Evolutionary conservation across 495 filamentous ascomycete genomes (phyloP).

Genomic region (Margaritispora aquatica): DNA sequence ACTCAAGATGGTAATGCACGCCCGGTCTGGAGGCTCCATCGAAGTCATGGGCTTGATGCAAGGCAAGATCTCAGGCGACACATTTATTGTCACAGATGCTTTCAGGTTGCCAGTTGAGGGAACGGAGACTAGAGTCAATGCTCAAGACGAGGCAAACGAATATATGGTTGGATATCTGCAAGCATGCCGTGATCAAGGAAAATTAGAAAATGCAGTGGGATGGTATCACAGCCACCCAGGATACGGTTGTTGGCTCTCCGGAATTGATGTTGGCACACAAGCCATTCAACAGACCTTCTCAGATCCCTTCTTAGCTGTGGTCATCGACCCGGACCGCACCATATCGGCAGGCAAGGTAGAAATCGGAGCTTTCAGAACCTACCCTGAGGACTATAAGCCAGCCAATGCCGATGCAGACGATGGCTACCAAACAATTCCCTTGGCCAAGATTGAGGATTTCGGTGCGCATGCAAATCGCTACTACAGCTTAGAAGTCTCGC

Average conservation of each 20-base stretch:
- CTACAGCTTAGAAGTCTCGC: conserved; percentile 83
- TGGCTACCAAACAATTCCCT: conserved; percentile 71
- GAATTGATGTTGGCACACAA: conserved; percentile 92
- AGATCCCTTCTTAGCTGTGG: conserved; percentile 92
- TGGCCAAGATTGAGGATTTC: conserved; percentile 92
- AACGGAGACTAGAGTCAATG: conserved; percentile 96
- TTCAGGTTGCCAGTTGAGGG: conserved; percentile 95
- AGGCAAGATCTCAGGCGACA: conserved; percentile 77
- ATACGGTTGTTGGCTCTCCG: conserved; percentile 96
- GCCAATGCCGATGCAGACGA: conserved; percentile 41
- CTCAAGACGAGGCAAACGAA: conserved; percentile 90
- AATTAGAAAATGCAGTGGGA: conserved; percentile 86
- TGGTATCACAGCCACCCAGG: conserved; percentile 99
- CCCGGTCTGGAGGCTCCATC: conserved; percentile 80
- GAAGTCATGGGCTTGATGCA: conserved; percentile 99
- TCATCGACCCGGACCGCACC: conserved; percentile 95
- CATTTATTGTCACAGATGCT: conserved; percentile 90
- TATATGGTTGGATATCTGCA: conserved; percentile 87
- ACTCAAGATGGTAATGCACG: conserved; percentile 99
- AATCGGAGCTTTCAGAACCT: conserved; percentile 94
- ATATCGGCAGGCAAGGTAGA: conserved; percentile 94
- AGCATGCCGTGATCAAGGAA: conserved; percentile 65
- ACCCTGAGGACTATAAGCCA: conserved; percentile 65
- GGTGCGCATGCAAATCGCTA: conserved; percentile 87
- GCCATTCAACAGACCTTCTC: conserved; percentile 70